These are phyloP conservation scores for Cornus suecica DNA, from an alignment of 148 eudicot genomes.

Conservation along the genomic window DNA sequence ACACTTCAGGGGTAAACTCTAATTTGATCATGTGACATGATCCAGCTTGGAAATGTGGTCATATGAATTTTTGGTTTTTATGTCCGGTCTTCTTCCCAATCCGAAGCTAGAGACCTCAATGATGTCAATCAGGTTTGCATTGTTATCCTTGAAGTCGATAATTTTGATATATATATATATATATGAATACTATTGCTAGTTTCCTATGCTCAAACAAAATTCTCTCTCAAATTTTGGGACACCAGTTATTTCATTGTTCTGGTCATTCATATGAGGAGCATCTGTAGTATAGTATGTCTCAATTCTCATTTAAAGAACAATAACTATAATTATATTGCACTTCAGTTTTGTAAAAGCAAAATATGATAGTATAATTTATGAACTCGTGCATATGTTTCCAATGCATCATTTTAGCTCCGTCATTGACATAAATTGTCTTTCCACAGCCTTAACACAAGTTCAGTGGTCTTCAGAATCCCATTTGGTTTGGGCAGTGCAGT, in stretches of 20 bases:
- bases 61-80: constrained; percentile 27
- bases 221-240: too few relatives aligned
- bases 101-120: constrained; percentile 33
- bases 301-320: too few relatives aligned
- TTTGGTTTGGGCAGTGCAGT: constrained; percentile 34
- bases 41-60: constrained; percentile 31
- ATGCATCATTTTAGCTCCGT: neutral
- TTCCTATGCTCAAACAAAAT: too few relatives aligned
- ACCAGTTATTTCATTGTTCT: too few relatives aligned
- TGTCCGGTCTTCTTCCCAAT: constrained; percentile 35
- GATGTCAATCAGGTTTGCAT: constrained; percentile 33
- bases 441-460: constrained; percentile 18
- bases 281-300: too few relatives aligned
- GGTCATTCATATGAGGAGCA: too few relatives aligned
- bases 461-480: constrained; percentile 22
- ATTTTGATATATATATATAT: too few relatives aligned
- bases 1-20: neutral
- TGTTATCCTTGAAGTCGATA: too few relatives aligned
- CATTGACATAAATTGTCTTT: neutral
- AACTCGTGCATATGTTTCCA: too few relatives aligned
- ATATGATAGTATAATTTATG: too few relatives aligned
- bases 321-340: neutral
- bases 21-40: neutral
- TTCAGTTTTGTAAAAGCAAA: neutral
- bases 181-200: neutral